These are phyloP conservation scores for Sicyos baderoa DNA, from an alignment of 306 rosid species.

Conservation along the genomic window DNA sequence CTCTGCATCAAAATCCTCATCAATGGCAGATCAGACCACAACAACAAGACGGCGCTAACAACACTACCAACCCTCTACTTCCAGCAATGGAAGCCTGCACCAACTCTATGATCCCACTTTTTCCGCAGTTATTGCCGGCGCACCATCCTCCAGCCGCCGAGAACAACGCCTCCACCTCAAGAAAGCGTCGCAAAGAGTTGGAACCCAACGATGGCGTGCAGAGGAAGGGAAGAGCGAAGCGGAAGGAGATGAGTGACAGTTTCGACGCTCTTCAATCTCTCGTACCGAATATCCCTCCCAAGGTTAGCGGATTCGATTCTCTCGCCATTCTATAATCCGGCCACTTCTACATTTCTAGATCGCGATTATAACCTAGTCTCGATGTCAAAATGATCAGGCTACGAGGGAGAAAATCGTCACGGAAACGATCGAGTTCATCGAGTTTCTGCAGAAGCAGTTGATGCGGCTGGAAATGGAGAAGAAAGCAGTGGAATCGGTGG, in stretches of 20 bases:
- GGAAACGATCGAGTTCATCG: constrained; percentile 18
- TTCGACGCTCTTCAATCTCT: constrained; percentile 22
- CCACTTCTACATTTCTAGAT: not conserved
- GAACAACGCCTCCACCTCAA: not conserved
- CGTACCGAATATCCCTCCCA: constrained; percentile 24
- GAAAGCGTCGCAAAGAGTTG: constrained; percentile 8
- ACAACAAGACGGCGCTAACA: not conserved
- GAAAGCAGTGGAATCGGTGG: constrained; percentile 16
- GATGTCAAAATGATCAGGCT: constrained; percentile 1
- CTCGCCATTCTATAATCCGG: not conserved
- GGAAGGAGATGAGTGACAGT: constrained; percentile 23
- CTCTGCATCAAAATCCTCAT: constrained; percentile 1
- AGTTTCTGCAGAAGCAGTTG: constrained; percentile 21
- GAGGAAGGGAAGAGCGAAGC: constrained; percentile 18
- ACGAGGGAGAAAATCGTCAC: constrained; percentile 23
- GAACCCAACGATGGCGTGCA: not conserved
- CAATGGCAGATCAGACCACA: not conserved
- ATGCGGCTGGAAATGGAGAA: constrained; percentile 18
- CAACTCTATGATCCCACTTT: not conserved
- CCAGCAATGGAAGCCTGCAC: not conserved
- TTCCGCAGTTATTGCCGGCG: not conserved
- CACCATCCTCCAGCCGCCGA: not conserved
- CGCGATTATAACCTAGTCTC: not conserved
- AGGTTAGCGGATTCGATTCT: constrained; percentile 16
- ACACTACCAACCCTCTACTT: not conserved